Conservation (phyloP, 164 flowering plant genomes). For the Santalum album region DNA sequence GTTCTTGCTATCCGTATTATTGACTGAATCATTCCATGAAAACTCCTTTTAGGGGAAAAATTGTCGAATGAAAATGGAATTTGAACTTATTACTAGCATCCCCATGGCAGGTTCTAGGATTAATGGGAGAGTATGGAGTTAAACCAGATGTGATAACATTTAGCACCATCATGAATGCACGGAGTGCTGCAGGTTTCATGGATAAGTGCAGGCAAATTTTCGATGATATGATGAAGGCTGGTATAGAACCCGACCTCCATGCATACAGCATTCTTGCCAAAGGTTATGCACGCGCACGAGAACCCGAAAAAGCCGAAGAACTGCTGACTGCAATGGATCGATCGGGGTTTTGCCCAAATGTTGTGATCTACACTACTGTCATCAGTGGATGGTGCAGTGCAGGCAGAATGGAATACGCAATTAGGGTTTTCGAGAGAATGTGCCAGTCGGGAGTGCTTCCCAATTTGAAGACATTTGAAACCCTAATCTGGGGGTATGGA, state of each 20-base stretch:
- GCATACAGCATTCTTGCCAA: constrained; percentile 89
- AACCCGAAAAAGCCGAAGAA: constrained; percentile 73
- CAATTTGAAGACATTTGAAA: constrained; percentile 77
- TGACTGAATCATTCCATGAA: no score
- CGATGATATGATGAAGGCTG: constrained; percentile 64
- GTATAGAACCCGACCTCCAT: constrained; percentile 73
- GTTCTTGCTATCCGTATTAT: no score
- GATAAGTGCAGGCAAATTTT: constrained; percentile 71
- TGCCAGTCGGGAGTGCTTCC: constrained; percentile 50
- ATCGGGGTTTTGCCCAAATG: constrained; percentile 55
- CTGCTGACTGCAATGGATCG: constrained; percentile 47
- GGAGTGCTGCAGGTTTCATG: constrained; percentile 84
- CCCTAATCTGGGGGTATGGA: constrained; percentile 90
- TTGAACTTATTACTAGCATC: no score
- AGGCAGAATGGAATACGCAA: constrained; percentile 66
- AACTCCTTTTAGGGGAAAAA: no score
- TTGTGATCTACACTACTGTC: constrained; percentile 80
- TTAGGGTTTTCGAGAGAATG: constrained; percentile 56
- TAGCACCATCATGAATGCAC: constrained; percentile 92
- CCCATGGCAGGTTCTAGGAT: constrained; percentile 44
- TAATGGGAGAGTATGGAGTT: constrained; percentile 78
- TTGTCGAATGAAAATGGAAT: no score
- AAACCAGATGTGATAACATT: constrained; percentile 92
- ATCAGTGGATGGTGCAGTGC: constrained; percentile 95
- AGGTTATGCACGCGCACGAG: constrained; percentile 78